Base-by-base conservation (phyloP, 2,329 filamentous ascomycete species). In the Colletotrichum cuscutae region DNA sequence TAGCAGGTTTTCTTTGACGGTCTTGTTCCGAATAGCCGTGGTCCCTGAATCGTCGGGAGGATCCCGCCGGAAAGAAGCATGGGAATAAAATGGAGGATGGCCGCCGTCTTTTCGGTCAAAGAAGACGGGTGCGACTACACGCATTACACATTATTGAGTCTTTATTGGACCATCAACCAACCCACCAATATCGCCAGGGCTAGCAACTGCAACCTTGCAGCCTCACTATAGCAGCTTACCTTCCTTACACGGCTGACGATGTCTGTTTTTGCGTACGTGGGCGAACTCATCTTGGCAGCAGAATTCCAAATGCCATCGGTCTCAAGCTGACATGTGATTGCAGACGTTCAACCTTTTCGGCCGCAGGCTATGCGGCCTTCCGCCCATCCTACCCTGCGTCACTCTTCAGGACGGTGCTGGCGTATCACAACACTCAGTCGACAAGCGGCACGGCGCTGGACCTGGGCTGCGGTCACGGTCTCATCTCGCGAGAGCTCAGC, bases 391-490 rank as follows among this genome's bases (percentile, higher is more conserved):
- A 92, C 78, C 89, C 90, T 7, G 78, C 84, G 9, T 82, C 81
- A 24, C 82, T 92, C 35, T 91, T 88, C 80, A 83, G 84, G 64
- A 86, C 82, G 22, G 80, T 92, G 11, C 83, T 92, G 13, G 77
- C 79, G 26, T 91, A 88, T 79, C 89, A 92, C 79, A 81, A 83
- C 28, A 81, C 74, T 24, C 82, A 77, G 72, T 78, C 77, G 1
- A 32, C 77, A 0, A 65, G 71, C 4, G 80, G 81, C 9, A 80
- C 78, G 3, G 76, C 86, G 24, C 78, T 92, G 9, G 91, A 93
- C 77, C 82, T 93, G n/a, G 91, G 91, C 61, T 90, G 89, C 76
- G 91, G 91, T 3, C 90, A 91, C 73, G 91, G 90, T 26, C 82
- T 89, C 63, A 85, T 91, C 26, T 83, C 89, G 7, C 86, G 89